phyloP scores from a whole-genome alignment of 805 yeast species.

The Candida xyloterini region DNA sequence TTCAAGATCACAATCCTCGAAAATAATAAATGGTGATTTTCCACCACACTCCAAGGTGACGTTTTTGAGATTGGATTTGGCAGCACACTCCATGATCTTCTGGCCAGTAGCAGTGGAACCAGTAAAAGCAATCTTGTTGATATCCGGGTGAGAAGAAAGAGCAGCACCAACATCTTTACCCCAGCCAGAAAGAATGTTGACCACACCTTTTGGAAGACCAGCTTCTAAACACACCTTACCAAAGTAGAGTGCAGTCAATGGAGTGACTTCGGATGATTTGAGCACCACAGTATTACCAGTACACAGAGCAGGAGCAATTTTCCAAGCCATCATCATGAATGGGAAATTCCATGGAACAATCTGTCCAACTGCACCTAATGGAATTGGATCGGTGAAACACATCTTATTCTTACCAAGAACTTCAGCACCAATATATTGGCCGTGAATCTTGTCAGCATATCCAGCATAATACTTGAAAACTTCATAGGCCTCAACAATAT shows the following conservation, averaged over 20 bases:
- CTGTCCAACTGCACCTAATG: slow-evolving; percentile 75
- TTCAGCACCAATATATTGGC: slow-evolving; percentile 47
- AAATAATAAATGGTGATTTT: slow-evolving; percentile 51
- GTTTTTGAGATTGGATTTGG: slow-evolving; percentile 51
- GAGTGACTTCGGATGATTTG: slow-evolving; percentile 75
- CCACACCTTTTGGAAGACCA: slow-evolving; percentile 74
- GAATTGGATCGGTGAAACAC: slow-evolving; percentile 52
- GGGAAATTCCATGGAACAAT: slow-evolving; percentile 87
- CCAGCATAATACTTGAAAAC: slow-evolving; percentile 71
- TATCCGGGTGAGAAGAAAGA: slow-evolving; percentile 59
- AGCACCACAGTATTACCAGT: slow-evolving; percentile 71
- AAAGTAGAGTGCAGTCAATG: slow-evolving; percentile 65
- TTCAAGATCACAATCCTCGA: slow-evolving; percentile 53
- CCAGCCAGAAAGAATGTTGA: slow-evolving; percentile 68
- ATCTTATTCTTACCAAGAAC: slow-evolving; percentile 41
- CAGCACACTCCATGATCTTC: slow-evolving; percentile 64
- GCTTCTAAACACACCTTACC: slow-evolving; percentile 62
- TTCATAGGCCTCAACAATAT: slow-evolving; percentile 29
- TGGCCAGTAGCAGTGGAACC: slow-evolving; percentile 79
- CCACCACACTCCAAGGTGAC: slow-evolving; percentile 64
- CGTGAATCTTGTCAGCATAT: slow-evolving; percentile 71
- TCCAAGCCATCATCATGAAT: slow-evolving; percentile 74
- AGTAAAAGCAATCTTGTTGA: slow-evolving; percentile 74
- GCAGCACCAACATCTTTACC: slow-evolving; percentile 71
- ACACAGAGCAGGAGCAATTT: slow-evolving; percentile 71